phyloP scores from a whole-genome alignment of 106 monocot genomes.

The Allium sativum region DNA sequence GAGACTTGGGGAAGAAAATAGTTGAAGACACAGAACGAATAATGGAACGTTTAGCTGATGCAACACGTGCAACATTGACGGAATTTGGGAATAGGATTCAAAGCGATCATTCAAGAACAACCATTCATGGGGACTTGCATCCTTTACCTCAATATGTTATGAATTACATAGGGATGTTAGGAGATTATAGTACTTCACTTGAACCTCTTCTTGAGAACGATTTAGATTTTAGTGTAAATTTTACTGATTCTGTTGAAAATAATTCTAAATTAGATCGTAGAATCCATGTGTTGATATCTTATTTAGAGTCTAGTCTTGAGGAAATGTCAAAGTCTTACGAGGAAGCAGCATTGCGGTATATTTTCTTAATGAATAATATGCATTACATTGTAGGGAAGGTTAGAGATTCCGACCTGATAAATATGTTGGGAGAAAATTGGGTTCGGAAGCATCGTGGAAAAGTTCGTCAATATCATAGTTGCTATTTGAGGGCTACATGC shows the following conservation, averaged over 20 bases:
- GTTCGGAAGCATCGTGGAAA: conserved; percentile 36
- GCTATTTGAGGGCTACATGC: conserved; percentile 58
- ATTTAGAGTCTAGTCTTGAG: conserved; percentile 51
- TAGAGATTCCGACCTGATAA: conserved; percentile 35
- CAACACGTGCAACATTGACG: conserved; percentile 19
- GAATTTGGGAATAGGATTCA: conserved; percentile 38
- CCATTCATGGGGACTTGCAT: conserved; percentile 33
- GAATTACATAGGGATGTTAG: conserved; percentile 1
- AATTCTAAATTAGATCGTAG: conserved; percentile 24
- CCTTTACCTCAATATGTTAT: conserved; percentile 6
- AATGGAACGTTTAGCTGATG: conserved; percentile 24
- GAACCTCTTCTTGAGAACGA: conserved; percentile 18
- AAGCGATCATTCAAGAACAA: conserved; percentile 30
- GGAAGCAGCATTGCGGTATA: conserved; percentile 33
- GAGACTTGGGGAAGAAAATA: conserved; percentile 13
- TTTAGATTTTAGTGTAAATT: background rate
- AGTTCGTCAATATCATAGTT: conserved; percentile 40
- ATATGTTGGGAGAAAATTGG: conserved; percentile 50
- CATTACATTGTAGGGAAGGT: conserved; percentile 52
- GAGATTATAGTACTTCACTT: conserved; percentile 9
- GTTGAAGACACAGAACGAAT: conserved; percentile 23
- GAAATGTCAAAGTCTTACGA: conserved; percentile 63
- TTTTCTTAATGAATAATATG: conserved; percentile 69
- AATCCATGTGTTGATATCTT: conserved; percentile 26
- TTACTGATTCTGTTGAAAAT: conserved; percentile 11